Evolutionary conservation across 148 eudicot species (phyloP).

Genomic region (Oxyria digyna): DNA sequence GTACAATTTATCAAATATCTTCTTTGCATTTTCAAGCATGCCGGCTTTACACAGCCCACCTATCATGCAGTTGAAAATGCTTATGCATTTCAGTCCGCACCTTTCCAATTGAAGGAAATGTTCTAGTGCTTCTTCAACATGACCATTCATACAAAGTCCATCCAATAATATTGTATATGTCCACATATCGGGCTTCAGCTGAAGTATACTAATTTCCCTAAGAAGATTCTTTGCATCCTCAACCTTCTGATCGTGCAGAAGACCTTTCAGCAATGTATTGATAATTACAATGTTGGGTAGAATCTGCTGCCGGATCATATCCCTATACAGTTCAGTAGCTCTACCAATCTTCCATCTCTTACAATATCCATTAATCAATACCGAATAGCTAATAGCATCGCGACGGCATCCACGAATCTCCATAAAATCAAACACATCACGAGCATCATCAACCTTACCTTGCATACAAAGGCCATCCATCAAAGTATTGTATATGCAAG

Average conservation of each 20-base stretch:
- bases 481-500: conserved; percentile 14
- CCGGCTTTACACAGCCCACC: conserved; percentile 23
- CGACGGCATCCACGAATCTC: conserved; percentile 10
- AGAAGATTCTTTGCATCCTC: conserved; percentile 13
- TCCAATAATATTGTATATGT: conserved; percentile 18
- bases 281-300: conserved; percentile 12
- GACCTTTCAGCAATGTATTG: conserved; percentile 11
- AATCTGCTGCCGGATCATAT: conserved; percentile 10
- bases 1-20: conserved; percentile 12
- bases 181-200: conserved; percentile 15
- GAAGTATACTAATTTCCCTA: conserved; percentile 11
- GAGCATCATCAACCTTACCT: conserved; percentile 24
- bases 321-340: conserved; percentile 12
- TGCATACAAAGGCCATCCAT: conserved; percentile 21
- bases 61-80: conserved; percentile 15
- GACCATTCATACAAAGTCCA: conserved; percentile 29
- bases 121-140: conserved; percentile 18
- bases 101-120: conserved; percentile 11
- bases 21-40: conserved; percentile 17
- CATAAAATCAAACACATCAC: conserved; percentile 15
- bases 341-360: conserved; percentile 18
- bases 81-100: conserved; percentile 12
- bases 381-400: conserved; percentile 18
- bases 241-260: conserved; percentile 8
- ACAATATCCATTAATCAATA: conserved; percentile 23